phyloP scores from a whole-genome alignment of 2,329 filamentous ascomycete species.

The Aspergillus ustus region DNA sequence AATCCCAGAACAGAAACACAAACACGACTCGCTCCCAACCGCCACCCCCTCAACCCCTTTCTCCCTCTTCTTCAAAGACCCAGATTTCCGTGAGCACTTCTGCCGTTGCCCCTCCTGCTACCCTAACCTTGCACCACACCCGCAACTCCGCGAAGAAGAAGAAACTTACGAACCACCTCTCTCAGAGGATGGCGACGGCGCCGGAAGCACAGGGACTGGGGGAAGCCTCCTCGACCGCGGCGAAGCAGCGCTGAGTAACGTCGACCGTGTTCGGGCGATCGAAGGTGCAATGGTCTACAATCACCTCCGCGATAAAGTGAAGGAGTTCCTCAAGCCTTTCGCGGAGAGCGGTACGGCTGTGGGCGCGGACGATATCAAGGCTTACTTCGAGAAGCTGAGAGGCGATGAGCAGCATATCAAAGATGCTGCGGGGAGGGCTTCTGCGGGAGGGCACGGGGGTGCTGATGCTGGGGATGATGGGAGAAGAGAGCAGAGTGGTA shows the following conservation, averaged over 20 bases:
- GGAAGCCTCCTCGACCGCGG: slow-evolving; percentile 85
- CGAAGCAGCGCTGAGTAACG: slow-evolving; percentile 86
- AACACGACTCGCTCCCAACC: slow-evolving; percentile 62
- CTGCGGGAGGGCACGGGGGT: slow-evolving; percentile 39
- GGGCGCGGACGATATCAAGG: slow-evolving; percentile 93
- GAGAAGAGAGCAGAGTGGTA: slow-evolving; percentile 54
- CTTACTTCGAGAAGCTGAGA: slow-evolving; percentile 90
- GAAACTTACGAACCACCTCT: slow-evolving; percentile 91
- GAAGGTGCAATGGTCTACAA: slow-evolving; percentile 99
- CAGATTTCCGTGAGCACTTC: slow-evolving; percentile 75
- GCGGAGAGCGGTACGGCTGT: slow-evolving; percentile 88
- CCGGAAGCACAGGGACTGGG: slow-evolving; percentile 65
- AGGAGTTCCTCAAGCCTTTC: slow-evolving; percentile 90
- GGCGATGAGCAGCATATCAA: slow-evolving; percentile 79
- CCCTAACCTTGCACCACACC: slow-evolving; percentile 69
- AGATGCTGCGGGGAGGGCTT: slow-evolving; percentile 62
- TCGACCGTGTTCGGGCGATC: slow-evolving; percentile 91
- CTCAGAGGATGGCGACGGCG: slow-evolving; percentile 65
- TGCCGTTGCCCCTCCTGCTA: slow-evolving; percentile 87
- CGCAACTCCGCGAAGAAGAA: slow-evolving; percentile 90
- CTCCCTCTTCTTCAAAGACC: slow-evolving; percentile 78
- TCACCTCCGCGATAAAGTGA: slow-evolving; percentile 93
- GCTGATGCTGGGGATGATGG: slow-evolving; percentile 37
- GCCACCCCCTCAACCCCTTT: slow-evolving; percentile 62
- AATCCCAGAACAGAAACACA: slow-evolving; percentile 49